Evolutionary conservation across 2,329 filamentous ascomycete genomes (phyloP).

Genomic region (Cercospora nicotianae): DNA sequence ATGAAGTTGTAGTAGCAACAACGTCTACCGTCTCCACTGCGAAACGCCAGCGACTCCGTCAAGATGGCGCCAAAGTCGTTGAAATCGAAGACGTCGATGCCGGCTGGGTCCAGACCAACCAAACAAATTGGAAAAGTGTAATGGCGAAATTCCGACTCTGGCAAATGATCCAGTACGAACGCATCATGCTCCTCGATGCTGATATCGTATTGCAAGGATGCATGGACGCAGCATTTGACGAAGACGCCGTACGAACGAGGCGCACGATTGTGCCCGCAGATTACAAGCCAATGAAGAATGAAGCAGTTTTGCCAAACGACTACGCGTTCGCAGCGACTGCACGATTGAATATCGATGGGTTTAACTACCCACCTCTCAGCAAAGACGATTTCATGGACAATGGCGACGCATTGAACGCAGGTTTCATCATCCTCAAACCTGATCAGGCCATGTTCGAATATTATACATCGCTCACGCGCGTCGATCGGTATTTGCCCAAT

Average conservation of each 20-base stretch:
- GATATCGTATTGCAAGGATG: not conserved
- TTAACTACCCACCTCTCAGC: not conserved
- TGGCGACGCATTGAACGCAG: not conserved
- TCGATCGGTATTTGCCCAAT: not conserved
- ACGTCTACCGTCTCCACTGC: not conserved
- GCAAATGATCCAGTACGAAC: not conserved
- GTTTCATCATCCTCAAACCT: not conserved
- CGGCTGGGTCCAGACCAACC: not conserved
- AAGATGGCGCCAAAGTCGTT: not conserved
- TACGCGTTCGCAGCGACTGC: not conserved
- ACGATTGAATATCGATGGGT: not conserved
- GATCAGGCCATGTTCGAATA: not conserved
- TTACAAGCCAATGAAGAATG: not conserved
- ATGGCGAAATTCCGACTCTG: not conserved
- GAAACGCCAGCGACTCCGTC: not conserved
- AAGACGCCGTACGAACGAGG: not conserved
- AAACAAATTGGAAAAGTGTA: not conserved
- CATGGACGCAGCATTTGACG: not conserved
- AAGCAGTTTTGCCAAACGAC: not conserved
- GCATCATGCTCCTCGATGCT: not conserved
- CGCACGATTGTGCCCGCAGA: not conserved
- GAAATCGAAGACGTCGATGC: not conserved
- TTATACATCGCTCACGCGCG: not conserved
- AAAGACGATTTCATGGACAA: not conserved
- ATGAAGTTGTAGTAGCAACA: not conserved